A percentile compares a stretch with the other conserved stretches of the same genome.
Evolutionary conservation across 1,284 basidiomycete species (phyloP).

Genomic region (Marasmius tenuissimus): DNA sequence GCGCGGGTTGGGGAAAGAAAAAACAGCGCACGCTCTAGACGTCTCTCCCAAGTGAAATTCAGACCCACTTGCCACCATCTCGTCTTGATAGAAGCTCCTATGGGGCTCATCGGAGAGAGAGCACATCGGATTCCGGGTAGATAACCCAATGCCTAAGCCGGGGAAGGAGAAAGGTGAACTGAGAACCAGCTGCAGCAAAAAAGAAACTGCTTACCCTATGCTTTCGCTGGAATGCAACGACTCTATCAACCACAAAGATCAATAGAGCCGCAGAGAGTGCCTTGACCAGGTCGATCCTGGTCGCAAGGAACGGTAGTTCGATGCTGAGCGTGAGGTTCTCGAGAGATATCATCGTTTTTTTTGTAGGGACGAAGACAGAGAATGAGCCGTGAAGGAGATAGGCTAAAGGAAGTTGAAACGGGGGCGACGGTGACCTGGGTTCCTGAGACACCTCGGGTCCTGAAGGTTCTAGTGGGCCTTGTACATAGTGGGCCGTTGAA

Average conservation of each 20-base stretch:
- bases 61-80: background rate
- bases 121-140: background rate
- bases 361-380: background rate
- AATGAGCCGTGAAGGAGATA: too few relatives aligned
- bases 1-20: background rate
- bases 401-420: too few relatives aligned
- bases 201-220: background rate
- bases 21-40: background rate
- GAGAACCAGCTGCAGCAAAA: background rate
- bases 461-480: too few relatives aligned
- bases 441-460: too few relatives aligned
- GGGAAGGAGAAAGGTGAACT: too few relatives aligned
- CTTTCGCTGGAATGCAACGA: background rate
- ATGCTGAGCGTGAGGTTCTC: background rate
- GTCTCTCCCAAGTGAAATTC: background rate
- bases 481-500: too few relatives aligned
- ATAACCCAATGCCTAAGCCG: background rate
- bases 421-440: too few relatives aligned
- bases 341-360: background rate
- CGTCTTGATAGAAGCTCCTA: background rate
- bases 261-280: background rate
- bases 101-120: background rate
- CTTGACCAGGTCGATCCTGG: background rate
- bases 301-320: background rate
- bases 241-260: background rate